Base-by-base conservation (phyloP, 2,329 filamentous ascomycete species). In the Phialocephala sp. region DNA sequence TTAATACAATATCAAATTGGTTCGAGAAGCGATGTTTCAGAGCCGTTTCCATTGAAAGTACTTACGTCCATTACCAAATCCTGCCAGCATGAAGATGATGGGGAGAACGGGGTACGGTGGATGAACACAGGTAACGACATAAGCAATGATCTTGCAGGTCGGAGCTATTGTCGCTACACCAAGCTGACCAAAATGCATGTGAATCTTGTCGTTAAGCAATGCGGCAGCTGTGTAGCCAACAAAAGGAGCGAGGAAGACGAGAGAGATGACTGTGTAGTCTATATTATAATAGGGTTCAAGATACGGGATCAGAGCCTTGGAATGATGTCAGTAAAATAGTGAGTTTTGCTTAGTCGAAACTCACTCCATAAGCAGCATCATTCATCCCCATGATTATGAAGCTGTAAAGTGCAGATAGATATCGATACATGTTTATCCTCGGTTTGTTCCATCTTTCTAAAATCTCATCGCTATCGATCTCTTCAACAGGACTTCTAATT, bases 331-430 rank as follows among this genome's bases (percentile, higher is more conserved):
- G 47, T 36, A 37, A 4, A n/a, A 15, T 61, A 35, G 18, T 54
- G 2, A 14, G 15, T 22, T 15, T 24, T 22, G 45, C n/a, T 12
- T 12, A 41, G 22, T 18, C 55, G n/a, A 43, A 41, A 80, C 82
- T 75, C 78, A 87, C 86, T 45, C 88, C 88, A 52, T 87, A 82
- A 18, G 86, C 86, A 20, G 84, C 89, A 77, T 92, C 90, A 71
- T 89, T 90, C 78, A 89, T 84, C 12, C 90, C 90, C 82, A 90
- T 87, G 24, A 90, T 79, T 22, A 88, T 79, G 69, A 92, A 87
- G 4, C 83, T 82, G 76, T 84, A 87, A 69, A 89, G 85, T 4
- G 87, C 84, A 0, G 85, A 81, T 20, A 85, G 74, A 59, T 87
- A 86, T 27, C 89, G 84, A 69, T 80, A 88, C 1, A 85, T 76